Evolutionary conservation across 164 flowering plant genomes (phyloP).

Genomic region (Aristolochia contorta): DNA sequence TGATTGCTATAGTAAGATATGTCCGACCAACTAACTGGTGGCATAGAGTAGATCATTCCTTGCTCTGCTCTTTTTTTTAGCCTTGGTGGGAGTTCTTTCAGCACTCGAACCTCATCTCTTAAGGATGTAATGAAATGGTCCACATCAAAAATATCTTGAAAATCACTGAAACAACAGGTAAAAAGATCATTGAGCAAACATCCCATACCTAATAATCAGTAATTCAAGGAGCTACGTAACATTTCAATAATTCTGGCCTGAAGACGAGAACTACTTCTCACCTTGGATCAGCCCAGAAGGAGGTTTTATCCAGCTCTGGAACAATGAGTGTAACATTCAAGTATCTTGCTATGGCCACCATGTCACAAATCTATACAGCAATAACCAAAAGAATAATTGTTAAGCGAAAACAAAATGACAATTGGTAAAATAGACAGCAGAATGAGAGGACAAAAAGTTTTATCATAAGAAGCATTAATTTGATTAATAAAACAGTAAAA

Average conservation of each 20-base stretch:
- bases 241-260: not conserved
- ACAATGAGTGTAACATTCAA: constrained; percentile 84
- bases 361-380: constrained; percentile 76
- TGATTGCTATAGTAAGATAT: constrained; percentile 67
- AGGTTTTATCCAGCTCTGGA: constrained; percentile 90
- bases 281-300: constrained; percentile 98
- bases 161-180: constrained; percentile 48
- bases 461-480: no score
- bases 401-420: not conserved
- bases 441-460: not conserved
- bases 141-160: constrained; percentile 89
- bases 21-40: constrained; percentile 93
- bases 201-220: not conserved
- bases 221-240: not conserved
- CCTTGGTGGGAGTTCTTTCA: constrained; percentile 76
- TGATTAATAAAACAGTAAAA: not conserved
- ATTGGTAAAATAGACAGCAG: not conserved
- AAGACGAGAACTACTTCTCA: constrained; percentile 9
- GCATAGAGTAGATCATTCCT: constrained; percentile 52
- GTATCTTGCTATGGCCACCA: constrained; percentile 90
- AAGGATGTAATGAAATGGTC: constrained; percentile 83
- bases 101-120: constrained; percentile 76
- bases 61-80: constrained; percentile 59
- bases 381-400: not conserved
- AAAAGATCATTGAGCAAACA: not conserved